phyloP scores from a whole-genome alignment of 176 grass and related monocot genomes.

The Oryza brachyantha region DNA sequence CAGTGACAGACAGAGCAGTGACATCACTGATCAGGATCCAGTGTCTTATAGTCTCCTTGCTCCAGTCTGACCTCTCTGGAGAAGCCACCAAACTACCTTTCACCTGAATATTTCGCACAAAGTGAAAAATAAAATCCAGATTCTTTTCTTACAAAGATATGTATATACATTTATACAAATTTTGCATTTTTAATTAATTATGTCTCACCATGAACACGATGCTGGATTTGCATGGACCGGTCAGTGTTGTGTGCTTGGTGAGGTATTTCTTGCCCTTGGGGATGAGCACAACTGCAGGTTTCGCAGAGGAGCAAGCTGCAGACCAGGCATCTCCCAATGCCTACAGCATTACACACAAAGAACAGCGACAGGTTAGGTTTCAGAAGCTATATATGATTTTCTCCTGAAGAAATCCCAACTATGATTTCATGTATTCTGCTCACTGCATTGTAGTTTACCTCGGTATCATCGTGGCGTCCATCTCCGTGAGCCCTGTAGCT shows the following conservation, averaged over 20 bases:
- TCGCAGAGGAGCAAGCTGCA: constrained; percentile 50
- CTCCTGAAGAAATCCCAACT: not conserved
- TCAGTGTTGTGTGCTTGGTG: constrained; percentile 42
- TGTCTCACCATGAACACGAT: constrained; percentile 47
- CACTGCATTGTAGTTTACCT: constrained; percentile 16
- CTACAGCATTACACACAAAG: constrained; percentile 18
- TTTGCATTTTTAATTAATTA: not conserved
- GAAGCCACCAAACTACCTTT: constrained; percentile 56
- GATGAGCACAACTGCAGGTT: constrained; percentile 35
- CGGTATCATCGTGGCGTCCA: constrained; percentile 47
- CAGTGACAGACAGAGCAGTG: constrained; percentile 34
- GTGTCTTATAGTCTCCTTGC: not conserved
- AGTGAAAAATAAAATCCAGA: not conserved
- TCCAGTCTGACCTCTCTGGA: constrained; percentile 40
- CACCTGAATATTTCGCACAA: constrained; percentile 29
- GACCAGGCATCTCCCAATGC: constrained; percentile 49
- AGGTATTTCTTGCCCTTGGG: constrained; percentile 43
- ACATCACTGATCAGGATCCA: constrained; percentile 42
- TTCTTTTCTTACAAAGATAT: not conserved
- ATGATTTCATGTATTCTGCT: too few species aligned
- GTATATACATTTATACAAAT: not conserved
- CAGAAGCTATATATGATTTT: not conserved
- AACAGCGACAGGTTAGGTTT: not conserved
- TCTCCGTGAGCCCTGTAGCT: constrained; percentile 51
- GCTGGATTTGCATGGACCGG: constrained; percentile 58